phyloP scores from a whole-genome alignment of 2,329 filamentous ascomycete species.

The Ceratocystis variospora region DNA sequence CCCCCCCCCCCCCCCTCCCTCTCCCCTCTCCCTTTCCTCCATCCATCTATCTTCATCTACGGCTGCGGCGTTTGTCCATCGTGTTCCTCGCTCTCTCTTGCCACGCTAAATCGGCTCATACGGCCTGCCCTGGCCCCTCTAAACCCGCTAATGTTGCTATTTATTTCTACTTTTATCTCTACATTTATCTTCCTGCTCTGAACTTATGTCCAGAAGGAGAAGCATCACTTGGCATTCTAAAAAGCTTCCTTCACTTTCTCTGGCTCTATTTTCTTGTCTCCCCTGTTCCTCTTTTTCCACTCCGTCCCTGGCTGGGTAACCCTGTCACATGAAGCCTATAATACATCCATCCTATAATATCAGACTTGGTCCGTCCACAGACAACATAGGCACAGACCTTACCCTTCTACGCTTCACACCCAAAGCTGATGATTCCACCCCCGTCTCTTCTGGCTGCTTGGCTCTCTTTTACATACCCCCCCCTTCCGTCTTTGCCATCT shows the following conservation, averaged over 20 bases:
- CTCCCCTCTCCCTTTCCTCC: too few species aligned
- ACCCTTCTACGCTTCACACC: neutral
- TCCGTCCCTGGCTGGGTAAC: neutral
- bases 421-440: neutral
- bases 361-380: conserved; percentile 3
- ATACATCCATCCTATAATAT: neutral
- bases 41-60: neutral
- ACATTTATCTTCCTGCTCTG: neutral
- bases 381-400: conserved; percentile 2
- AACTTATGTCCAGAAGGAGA: neutral
- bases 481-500: too few species aligned
- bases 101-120: neutral
- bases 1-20: too few species aligned
- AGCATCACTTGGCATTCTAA: conserved; percentile 1
- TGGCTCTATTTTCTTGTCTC: conserved; percentile 4
- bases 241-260: conserved; percentile 6
- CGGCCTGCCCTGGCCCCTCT: neutral
- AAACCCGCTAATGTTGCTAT: neutral
- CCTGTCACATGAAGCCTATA: conserved; percentile 1
- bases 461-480: neutral
- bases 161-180: neutral
- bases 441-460: neutral
- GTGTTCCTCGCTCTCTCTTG: neutral
- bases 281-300: neutral
- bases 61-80: neutral